Conservation (phyloP, 2,329 filamentous ascomycete species). For the Paramyrothecium roridum region DNA sequence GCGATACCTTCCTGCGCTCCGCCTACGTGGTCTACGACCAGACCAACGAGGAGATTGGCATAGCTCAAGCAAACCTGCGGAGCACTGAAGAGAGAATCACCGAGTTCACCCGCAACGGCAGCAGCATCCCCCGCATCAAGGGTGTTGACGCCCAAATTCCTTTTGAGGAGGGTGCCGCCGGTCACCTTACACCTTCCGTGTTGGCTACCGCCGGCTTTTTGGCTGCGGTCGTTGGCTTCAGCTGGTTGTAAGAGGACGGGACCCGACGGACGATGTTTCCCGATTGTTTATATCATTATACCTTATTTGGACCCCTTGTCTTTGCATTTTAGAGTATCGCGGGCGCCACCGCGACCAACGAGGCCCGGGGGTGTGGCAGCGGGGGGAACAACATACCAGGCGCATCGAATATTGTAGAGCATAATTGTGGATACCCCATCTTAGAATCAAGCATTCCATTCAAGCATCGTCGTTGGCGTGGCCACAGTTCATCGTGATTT, state of each 20-base stretch:
- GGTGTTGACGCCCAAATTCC: slow-evolving; percentile 33
- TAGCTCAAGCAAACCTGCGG: slow-evolving; percentile 52
- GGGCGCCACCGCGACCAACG: too few species aligned
- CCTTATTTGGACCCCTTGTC: too few species aligned
- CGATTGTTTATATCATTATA: too few species aligned
- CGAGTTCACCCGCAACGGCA: slow-evolving; percentile 35
- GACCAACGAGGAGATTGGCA: slow-evolving; percentile 43
- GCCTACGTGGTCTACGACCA: slow-evolving; percentile 57
- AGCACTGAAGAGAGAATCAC: slow-evolving; percentile 39
- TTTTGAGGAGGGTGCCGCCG: slow-evolving; percentile 14
- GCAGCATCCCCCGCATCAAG: slow-evolving; percentile 35
- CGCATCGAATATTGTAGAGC: too few species aligned
- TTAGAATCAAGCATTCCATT: too few species aligned
- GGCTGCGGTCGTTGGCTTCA: slow-evolving; percentile 7
- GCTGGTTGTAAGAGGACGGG: not conserved
- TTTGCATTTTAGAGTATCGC: too few species aligned
- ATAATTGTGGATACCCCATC: too few species aligned
- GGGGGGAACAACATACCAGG: too few species aligned
- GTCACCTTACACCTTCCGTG: slow-evolving; percentile 12
- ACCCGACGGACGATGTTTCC: not conserved
- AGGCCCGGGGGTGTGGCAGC: too few species aligned
- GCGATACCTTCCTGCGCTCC: slow-evolving; percentile 55
- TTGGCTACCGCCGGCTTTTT: slow-evolving; percentile 12
- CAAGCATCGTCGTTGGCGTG: too few species aligned
- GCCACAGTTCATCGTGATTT: too few species aligned